Evolutionary conservation across 139 green algal genomes (phyloP).

Genomic region (Chlorella sorokiniana): DNA sequence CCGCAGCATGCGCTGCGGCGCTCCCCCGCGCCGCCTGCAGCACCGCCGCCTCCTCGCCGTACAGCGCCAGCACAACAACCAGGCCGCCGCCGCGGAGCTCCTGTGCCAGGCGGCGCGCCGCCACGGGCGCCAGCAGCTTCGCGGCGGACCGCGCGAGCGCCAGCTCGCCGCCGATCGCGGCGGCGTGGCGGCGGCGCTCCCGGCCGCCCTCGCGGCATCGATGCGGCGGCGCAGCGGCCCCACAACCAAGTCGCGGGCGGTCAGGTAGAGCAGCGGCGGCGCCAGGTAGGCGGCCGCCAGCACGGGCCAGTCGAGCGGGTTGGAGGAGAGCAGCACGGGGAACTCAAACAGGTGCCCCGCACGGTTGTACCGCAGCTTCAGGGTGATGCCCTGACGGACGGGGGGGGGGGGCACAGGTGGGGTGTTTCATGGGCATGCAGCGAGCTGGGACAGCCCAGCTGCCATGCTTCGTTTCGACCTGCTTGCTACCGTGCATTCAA

Average conservation of each 20-base stretch:
- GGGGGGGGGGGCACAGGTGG: background rate
- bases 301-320: conserved; percentile 15
- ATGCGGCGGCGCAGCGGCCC: conserved; percentile 39
- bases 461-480: too few species aligned
- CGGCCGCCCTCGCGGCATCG: conserved; percentile 3
- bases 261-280: conserved; percentile 38
- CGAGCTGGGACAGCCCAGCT: background rate
- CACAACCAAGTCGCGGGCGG: conserved; percentile 27
- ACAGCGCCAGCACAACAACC: conserved; percentile 54
- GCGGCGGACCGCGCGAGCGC: conserved; percentile 11
- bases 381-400: conserved; percentile 41
- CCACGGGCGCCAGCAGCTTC: conserved; percentile 53
- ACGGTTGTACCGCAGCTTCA: conserved; percentile 47
- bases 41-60: conserved; percentile 48
- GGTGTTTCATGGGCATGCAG: background rate
- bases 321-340: conserved; percentile 48
- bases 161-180: conserved; percentile 18
- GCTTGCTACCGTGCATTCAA: background rate
- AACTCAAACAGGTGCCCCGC: conserved; percentile 58
- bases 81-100: conserved; percentile 46
- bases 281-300: conserved; percentile 34
- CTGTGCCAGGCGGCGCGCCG: conserved; percentile 33
- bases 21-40: background rate
- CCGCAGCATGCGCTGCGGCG: background rate
- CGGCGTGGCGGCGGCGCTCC: conserved; percentile 4